Evolutionary conservation across 208 protist species (phyloP).

Genomic region (Giardia muris): DNA sequence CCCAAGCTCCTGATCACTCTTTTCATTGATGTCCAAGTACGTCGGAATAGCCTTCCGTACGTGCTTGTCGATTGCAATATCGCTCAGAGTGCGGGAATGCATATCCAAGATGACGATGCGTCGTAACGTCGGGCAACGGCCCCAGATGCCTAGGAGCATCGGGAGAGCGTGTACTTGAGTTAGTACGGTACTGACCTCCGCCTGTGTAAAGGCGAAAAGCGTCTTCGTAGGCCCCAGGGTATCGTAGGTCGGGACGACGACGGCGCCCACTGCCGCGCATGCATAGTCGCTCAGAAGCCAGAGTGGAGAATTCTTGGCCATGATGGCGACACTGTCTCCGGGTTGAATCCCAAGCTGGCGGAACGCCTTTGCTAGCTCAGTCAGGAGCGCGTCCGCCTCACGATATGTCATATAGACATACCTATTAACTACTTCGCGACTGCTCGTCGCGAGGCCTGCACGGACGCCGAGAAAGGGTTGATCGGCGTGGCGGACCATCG

Average conservation of each 20-base stretch:
- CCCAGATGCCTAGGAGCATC: background rate
- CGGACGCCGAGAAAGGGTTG: background rate
- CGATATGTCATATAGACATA: background rate
- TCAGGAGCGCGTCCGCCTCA: background rate
- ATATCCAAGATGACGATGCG: background rate
- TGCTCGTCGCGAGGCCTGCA: background rate
- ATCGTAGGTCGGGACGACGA: background rate
- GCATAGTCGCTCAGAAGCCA: conserved; percentile 14
- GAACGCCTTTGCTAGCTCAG: background rate
- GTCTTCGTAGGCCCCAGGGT: background rate
- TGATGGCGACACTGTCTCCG: background rate
- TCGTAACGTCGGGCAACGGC: background rate
- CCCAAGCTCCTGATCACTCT: background rate
- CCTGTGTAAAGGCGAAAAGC: background rate
- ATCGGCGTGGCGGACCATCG: background rate
- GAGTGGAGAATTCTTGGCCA: conserved; percentile 14
- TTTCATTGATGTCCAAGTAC: background rate
- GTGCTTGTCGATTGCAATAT: background rate
- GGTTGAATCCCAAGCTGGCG: background rate
- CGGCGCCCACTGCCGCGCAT: background rate
- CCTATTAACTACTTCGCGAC: background rate
- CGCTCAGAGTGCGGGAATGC: background rate
- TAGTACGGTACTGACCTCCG: background rate
- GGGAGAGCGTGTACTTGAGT: background rate
- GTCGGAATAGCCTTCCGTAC: too few species aligned